Evolutionary conservation across 768 basidiomycete genomes (phyloP), one percentile per base, ranked within the genome.

Genomic region (Lactarius deliciosus): DNA sequence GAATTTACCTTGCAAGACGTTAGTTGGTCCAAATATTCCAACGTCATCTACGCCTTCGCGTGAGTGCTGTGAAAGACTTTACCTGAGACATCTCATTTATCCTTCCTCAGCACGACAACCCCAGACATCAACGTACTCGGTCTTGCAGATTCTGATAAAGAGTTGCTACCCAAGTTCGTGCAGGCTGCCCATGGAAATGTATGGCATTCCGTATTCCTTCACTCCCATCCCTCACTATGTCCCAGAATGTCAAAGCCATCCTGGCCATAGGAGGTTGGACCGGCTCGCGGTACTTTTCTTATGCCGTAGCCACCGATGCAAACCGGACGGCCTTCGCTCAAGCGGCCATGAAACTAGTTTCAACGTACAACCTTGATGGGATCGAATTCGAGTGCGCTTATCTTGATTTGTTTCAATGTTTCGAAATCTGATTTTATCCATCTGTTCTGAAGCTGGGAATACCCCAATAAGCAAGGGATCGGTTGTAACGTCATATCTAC

Each of bases 11-110:
- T 83, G 4, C 71, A 71, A 47, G 73, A 77, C 15, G 77, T 88
- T 64, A 79, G 82, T 28, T 88, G 86, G 86, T 65, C 74, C 36
- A 85, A 85, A 71, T 87, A 86, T 70, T 83, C 77, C 55, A 74
- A 83, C 56, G 71, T 88, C 75, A 82, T 79, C 34, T 88, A 86
- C 74, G 81, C 86, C 53, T 87, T 88, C 69, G 87, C 81, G 87
- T 88, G 70, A 77, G 83, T 83, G 5, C 20, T n/a, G 40, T 11
- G 32, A 38, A 55, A 45, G 5, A 2, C 41, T 50, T 22, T 22
- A 34, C 18, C 1, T 25, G 20, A 18, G 13, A 28, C 18, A 36
- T 34, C 4, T 22, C 3, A 6, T 69, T 69, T 22, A 53, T n/a
- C 36, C 50, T 45, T 54, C 25, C 15, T 22, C 15, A 66, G 62